Base-by-base conservation (phyloP, 257 asterid genomes). In the Ophiorrhiza pumila region DNA sequence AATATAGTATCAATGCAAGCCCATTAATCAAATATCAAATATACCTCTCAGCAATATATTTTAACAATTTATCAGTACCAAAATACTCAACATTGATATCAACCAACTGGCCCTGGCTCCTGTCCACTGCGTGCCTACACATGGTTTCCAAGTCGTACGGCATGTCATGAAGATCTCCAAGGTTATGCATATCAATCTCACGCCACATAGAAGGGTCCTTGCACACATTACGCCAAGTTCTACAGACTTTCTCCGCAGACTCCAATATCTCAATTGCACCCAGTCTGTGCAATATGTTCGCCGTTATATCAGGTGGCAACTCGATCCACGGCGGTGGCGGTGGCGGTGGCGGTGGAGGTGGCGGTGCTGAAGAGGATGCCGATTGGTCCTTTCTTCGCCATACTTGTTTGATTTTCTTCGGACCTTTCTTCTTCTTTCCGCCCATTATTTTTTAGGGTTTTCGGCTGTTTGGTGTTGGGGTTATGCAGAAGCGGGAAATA, bases 161-260 rank as follows among this genome's bases (percentile, higher is more conserved):
- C 43, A 57, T 62, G n/a, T 22, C 0, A n/a, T n/a, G n/a, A n/a
- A n/a, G n/a, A n/a, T n/a, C 4, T 20, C 9, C n/a, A n/a, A n/a
- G n/a, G n/a, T n/a, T n/a, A 67, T 23, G 29, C 66, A 80, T 72
- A 22, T 76, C 67, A 31, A 80, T 73, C 43, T 72, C 74, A 27
- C 79, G 69, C 81, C 81, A 80, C 75, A 83, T 84, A 58, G 87
- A 50, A 17, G 86, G 79, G 13, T 86, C 86, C 62, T 57, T 73
- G 79, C 90, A 84, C 63, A 86, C 81, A 62, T 79, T 75, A 39
- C 76, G 75, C 94, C 94, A 88, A 7, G 78, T 52, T 4, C 71
- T 71, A 60, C 94, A 86, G 34, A 86, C 95, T 29, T 20, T 68
- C 61, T 73, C 71, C 3, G 85, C 91, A 13, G 66, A 81, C 69